Base-by-base conservation (phyloP, 2,329 filamentous ascomycete species). In the Gaeumannomyces tritici region DNA sequence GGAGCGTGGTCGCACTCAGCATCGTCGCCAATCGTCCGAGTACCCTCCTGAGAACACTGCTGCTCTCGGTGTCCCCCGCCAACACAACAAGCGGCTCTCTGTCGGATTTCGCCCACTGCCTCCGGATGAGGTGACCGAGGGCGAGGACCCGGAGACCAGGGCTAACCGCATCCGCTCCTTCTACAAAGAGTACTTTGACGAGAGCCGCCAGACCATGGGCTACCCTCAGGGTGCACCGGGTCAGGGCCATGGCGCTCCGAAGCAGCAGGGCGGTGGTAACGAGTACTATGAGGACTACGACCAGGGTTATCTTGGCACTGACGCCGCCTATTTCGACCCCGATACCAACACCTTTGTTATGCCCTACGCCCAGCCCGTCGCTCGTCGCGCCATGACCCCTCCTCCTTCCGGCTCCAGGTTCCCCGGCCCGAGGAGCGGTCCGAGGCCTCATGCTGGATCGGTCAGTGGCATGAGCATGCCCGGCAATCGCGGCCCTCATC, bases 121-220 rank as follows among this genome's bases (percentile, higher is more conserved):
- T 6, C 91, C 92, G 47, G 88, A 93, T 70, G 90, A 96, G 66
- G 86, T 90, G 62, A 82, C 80, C 33, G 85, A 88, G 56, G 85
- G 88, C 3, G 95, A 98, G 72, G 93, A 97, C 72, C 92, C 95
- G 0, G 95, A 98, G 74, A 88, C 93, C 70, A 87, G 95, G 70
- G 95, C 95, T 66, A 98, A 97, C 79, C 88, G 95, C 63, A 99
- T 99, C 68, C 86, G 95, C 73, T 99, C 95, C 4, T 99, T 99
- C 79, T 99, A 99, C 80, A 97, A 97, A 79, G 95, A 99, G 73
- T 99, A 99, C 78, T 99, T 99, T 69, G 95, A 98, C 67, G 93
- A 97, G 55, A 85, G 80, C 64, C 64, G 64, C 69, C 68, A 63
- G 68, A 68, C 56, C 68, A 69, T 59, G 66, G 67, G 42, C 62